phyloP scores from a whole-genome alignment of 768 basidiomycete genomes.

The Collybia nuda region DNA sequence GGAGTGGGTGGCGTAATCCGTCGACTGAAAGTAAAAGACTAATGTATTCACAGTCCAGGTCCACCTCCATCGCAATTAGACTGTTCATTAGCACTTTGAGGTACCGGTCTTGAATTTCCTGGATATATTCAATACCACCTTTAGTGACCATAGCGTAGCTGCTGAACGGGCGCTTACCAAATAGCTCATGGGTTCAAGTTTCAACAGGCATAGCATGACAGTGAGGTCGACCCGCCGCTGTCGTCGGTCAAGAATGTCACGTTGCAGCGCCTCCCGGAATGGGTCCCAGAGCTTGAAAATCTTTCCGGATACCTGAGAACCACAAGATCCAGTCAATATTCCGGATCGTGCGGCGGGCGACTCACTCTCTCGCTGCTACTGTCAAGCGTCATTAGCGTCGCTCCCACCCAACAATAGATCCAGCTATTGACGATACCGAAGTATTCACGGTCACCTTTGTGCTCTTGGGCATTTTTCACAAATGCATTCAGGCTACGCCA shows the following conservation, averaged over 20 bases:
- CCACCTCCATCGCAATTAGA: constrained; percentile 44
- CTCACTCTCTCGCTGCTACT: constrained; percentile 26
- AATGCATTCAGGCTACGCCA: constrained; percentile 44
- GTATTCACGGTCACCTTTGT: constrained; percentile 17
- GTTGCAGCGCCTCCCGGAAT: constrained; percentile 50
- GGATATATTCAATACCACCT: too few relatives aligned
- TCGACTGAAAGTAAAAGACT: constrained; percentile 51
- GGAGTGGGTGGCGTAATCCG: constrained; percentile 24
- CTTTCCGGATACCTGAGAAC: not conserved
- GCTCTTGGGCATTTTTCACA: constrained; percentile 32
- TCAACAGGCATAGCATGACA: constrained; percentile 56
- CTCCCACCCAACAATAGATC: constrained; percentile 71
- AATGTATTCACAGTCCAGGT: constrained; percentile 60
- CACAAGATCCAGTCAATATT: too few relatives aligned
- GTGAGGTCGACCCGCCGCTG: constrained; percentile 61
- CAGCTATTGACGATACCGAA: constrained; percentile 48
- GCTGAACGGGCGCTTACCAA: constrained; percentile 34
- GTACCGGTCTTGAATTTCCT: constrained; percentile 38
- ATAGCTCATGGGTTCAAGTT: constrained; percentile 62
- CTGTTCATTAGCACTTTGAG: constrained; percentile 53
- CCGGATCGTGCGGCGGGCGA: not conserved
- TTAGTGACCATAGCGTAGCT: not conserved
- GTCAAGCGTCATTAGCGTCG: constrained; percentile 59
- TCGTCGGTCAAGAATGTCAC: constrained; percentile 50
- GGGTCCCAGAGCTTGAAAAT: constrained; percentile 43